Base-by-base conservation (phyloP, 2,329 filamentous ascomycete species). In the Fusarium staphyleae region DNA sequence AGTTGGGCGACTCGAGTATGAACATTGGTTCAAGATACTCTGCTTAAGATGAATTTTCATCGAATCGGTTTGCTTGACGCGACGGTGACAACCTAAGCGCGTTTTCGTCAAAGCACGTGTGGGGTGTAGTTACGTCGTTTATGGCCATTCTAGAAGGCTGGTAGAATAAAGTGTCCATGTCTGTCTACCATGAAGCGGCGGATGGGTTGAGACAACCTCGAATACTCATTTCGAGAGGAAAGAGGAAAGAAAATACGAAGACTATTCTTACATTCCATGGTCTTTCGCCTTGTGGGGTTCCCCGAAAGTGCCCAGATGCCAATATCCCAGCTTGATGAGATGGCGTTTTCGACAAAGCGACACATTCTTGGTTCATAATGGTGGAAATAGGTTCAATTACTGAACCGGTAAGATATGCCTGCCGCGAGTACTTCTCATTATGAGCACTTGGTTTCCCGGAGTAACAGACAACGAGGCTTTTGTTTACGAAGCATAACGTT, bases 21-120 rank as follows among this genome's bases (percentile, higher is more conserved):
- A 26, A 10, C 18, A 9, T 50, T 46, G 29, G 15, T 34, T 24
- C 33, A 32, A 34, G 34, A 13, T 42, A 48, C 43, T 48, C 40
- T 11, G 35, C 26, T 19, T 35, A 14, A n/a, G 36, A 26, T 22
- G 33, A 33, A 26, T 28, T 59, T 61, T 61, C 43, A 29, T 16
- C 6, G 42, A 35, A 44, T 30, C 40, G 44, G 37, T 60, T 33
- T 12, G 4, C 29, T 28, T 37, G 30, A 62, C 59, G 59, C 59
- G 59, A 49, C 47, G 39, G 57, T 52, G 44, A 61, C 45, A 42
- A 47, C 52, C 14, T 56, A 62, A 60, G 52, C 59, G 59, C 59
- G 59, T 60, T 36, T 15, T 24, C 15, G 49, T 24, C 44, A 14
- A 24, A 28, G 39, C 48, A 45, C 42, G 59, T 62, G 59, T 62